phyloP scores from a whole-genome alignment of 176 grass and related monocot genomes.

The Eragrostis curvula region DNA sequence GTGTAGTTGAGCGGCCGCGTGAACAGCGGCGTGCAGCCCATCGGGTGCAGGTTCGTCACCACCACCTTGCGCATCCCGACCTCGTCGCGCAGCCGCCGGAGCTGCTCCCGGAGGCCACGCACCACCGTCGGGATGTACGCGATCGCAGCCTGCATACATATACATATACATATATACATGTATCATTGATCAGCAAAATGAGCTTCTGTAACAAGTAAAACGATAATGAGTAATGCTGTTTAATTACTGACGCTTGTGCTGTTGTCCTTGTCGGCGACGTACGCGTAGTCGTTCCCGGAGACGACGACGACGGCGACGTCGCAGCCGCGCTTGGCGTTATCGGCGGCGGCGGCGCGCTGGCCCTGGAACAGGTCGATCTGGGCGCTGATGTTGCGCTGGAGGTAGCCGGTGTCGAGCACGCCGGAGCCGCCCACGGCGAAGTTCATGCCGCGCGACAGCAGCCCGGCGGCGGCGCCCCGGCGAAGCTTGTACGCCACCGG shows the following conservation, averaged over 20 bases:
- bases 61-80: conserved; percentile 67
- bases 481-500: conserved; percentile 74
- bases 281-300: conserved; percentile 83
- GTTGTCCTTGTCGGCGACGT: conserved; percentile 50
- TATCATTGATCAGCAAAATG: too few species aligned
- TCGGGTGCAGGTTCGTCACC: conserved; percentile 77
- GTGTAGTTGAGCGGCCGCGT: conserved; percentile 57
- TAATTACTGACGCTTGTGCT: conserved; percentile 45
- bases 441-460: conserved; percentile 68
- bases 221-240: background rate
- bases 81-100: conserved; percentile 57
- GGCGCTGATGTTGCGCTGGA: conserved; percentile 68
- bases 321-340: conserved; percentile 6
- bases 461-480: background rate
- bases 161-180: background rate
- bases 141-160: conserved; percentile 53
- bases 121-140: conserved; percentile 63
- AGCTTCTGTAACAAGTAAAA: too few species aligned
- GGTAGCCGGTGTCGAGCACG: conserved; percentile 69
- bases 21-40: conserved; percentile 72
- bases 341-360: conserved; percentile 26
- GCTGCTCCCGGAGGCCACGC: conserved; percentile 35
- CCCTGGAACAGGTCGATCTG: conserved; percentile 76
- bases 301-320: conserved; percentile 51
- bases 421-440: conserved; percentile 73